Percentiles rank a stretch among this genome's conserved stretches.
These are phyloP conservation scores for Tylopilus intermedius DNA, from an alignment of 768 basidiomycete genomes.

Conservation along the genomic window DNA sequence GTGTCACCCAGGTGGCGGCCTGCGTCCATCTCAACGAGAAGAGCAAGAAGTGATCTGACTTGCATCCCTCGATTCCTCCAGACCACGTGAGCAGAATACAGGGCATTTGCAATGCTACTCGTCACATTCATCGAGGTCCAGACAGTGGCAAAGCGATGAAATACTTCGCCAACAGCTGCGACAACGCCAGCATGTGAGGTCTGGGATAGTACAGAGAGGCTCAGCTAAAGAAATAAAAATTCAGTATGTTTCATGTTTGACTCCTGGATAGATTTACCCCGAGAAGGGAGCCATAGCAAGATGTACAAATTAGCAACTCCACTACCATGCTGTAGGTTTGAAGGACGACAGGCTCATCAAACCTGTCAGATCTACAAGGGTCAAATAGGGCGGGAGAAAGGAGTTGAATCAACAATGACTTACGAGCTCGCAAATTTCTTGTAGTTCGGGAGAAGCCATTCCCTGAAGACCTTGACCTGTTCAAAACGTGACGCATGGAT, in stretches of 20 bases:
- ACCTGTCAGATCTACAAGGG: conserved; percentile 24
- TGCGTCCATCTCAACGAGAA: conserved; percentile 63
- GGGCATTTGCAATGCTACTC: conserved; percentile 48
- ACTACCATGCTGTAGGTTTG: conserved; percentile 54
- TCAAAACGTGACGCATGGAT: conserved; percentile 63
- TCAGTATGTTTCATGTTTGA: conserved; percentile 3
- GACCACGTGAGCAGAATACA: conserved; percentile 56
- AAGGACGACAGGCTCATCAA: conserved; percentile 36
- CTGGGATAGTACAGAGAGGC: conserved; percentile 49
- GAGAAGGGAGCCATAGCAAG: conserved; percentile 64
- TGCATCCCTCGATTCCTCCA: conserved; percentile 65
- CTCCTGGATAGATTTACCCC: conserved; percentile 41
- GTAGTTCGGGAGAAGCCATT: conserved; percentile 73
- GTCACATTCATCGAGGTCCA: conserved; percentile 75
- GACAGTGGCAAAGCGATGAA: conserved; percentile 66
- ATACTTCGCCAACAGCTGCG: conserved; percentile 59
- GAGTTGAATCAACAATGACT: conserved; percentile 2
- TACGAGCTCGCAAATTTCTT: conserved; percentile 51
- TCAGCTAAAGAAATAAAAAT: conserved; percentile 37
- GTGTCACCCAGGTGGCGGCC: conserved; percentile 49
- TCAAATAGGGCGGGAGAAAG: neutral
- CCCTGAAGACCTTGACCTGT: conserved; percentile 62
- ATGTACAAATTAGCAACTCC: conserved; percentile 55
- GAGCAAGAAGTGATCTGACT: conserved; percentile 56
- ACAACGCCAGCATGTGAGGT: conserved; percentile 50